A percentile compares a stretch with the other conserved stretches of the same genome.
These are phyloP conservation scores for Santalum album DNA, from an alignment of 164 flowering plant species.

Conservation along the genomic window DNA sequence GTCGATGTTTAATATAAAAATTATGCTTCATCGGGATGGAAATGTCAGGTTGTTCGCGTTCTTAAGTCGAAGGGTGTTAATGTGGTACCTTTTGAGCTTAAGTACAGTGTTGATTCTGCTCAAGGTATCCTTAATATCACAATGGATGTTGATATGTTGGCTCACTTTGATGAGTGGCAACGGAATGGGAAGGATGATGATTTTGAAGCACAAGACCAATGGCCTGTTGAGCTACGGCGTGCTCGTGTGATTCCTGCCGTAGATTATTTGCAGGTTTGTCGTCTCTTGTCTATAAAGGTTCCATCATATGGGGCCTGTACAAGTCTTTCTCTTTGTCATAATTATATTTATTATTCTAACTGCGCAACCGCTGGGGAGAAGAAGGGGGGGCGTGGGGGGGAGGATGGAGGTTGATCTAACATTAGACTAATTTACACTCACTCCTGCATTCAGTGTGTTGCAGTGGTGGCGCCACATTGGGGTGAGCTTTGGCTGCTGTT, in stretches of 20 bases:
- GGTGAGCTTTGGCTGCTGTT: no score
- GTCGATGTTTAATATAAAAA: not conserved
- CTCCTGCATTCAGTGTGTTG: no score
- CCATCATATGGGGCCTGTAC: no score
- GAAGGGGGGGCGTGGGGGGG: no score
- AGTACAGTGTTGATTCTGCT: conserved; percentile 66
- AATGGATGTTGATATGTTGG: conserved; percentile 88
- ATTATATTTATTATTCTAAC: no score
- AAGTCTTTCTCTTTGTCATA: no score
- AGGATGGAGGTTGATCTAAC: no score
- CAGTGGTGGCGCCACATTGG: no score
- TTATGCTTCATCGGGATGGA: not conserved
- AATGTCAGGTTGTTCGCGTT: conserved; percentile 59
- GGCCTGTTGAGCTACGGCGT: conserved; percentile 79
- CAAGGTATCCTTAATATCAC: conserved; percentile 84
- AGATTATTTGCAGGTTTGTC: conserved; percentile 73
- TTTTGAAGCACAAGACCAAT: conserved; percentile 93
- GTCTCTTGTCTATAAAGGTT: not conserved
- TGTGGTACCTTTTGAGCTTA: conserved; percentile 69
- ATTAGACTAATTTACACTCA: no score
- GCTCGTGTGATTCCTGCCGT: conserved; percentile 84
- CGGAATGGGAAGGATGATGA: conserved; percentile 49
- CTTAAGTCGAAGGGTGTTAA: conserved; percentile 74
- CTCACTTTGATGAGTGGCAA: conserved; percentile 95
- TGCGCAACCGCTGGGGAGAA: no score